These are phyloP conservation scores for Podospora pseudocomata DNA, from an alignment of 495 filamentous ascomycete genomes.

Conservation along the genomic window DNA sequence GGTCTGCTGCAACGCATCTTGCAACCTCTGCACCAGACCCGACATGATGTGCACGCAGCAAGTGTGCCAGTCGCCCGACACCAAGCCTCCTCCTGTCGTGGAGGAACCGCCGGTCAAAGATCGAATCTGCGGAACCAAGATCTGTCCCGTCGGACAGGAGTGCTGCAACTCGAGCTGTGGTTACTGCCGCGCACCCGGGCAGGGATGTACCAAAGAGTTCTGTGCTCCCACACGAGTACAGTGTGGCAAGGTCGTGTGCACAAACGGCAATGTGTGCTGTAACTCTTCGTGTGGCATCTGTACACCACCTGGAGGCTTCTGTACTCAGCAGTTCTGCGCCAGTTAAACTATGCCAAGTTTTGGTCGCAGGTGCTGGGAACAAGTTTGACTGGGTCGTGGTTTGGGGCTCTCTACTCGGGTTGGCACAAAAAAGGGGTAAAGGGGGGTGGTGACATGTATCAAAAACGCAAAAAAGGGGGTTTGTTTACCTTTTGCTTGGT, in stretches of 20 bases:
- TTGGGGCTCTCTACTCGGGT: not conserved
- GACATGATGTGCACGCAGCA: slow-evolving; percentile 23
- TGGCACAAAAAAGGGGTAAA: not conserved
- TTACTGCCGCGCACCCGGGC: slow-evolving; percentile 20
- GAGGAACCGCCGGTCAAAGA: not conserved
- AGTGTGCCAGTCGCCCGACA: slow-evolving; percentile 11
- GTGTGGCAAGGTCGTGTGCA: slow-evolving; percentile 17
- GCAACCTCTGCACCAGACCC: slow-evolving; percentile 22
- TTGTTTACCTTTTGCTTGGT: not conserved
- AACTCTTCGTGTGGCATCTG: slow-evolving; percentile 22
- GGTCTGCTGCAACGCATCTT: slow-evolving; percentile 28
- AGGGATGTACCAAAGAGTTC: slow-evolving; percentile 22
- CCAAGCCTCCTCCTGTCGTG: not conserved
- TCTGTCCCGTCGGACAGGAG: slow-evolving; percentile 16
- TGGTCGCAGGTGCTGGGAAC: not conserved
- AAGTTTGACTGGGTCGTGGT: too few species aligned
- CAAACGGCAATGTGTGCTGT: slow-evolving; percentile 8
- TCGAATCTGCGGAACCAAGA: slow-evolving; percentile 17
- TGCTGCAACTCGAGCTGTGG: slow-evolving; percentile 32
- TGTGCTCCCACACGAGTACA: slow-evolving; percentile 12
- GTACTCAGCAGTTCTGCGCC: slow-evolving; percentile 9
- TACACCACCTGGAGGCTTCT: slow-evolving; percentile 10
- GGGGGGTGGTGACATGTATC: too few species aligned
- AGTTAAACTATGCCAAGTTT: not conserved
- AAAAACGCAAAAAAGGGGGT: not conserved